Evolutionary conservation across 805 yeast genomes (phyloP).

Genomic region (Hanseniaspora guilliermondii): DNA sequence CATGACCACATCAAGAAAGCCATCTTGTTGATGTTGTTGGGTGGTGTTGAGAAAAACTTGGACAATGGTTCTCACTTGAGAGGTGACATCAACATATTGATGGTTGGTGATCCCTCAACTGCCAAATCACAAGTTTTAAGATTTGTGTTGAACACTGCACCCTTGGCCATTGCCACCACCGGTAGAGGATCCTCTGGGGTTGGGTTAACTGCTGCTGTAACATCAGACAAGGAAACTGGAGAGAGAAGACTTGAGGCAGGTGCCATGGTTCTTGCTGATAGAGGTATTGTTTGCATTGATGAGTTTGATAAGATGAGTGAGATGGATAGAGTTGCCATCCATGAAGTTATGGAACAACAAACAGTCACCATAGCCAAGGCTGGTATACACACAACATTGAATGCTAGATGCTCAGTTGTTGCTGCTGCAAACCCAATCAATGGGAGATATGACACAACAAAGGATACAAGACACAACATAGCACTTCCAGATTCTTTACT

Average conservation of each 20-base stretch:
- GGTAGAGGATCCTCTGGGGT: conserved; percentile 99
- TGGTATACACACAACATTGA: conserved; percentile 93
- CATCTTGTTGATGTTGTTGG: conserved; percentile 75
- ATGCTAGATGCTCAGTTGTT: conserved; percentile 88
- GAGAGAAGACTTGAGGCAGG: conserved; percentile 95
- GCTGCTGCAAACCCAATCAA: conserved; percentile 99
- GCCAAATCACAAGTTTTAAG: conserved; percentile 94
- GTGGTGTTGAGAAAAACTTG: conserved; percentile 88
- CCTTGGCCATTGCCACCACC: conserved; percentile 92
- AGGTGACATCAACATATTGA: conserved; percentile 89
- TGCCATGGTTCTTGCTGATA: conserved; percentile 96
- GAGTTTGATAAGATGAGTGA: conserved; percentile 98
- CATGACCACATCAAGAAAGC: conserved; percentile 86
- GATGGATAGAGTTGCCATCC: conserved; percentile 92
- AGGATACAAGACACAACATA: conserved; percentile 75
- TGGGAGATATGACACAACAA: conserved; percentile 83
- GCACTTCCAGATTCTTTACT: conserved; percentile 92
- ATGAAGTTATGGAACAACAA: conserved; percentile 99
- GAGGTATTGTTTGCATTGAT: conserved; percentile 96
- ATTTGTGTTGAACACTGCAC: conserved; percentile 89
- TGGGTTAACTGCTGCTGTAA: conserved; percentile 97
- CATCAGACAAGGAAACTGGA: conserved; percentile 92
- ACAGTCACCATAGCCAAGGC: conserved; percentile 97
- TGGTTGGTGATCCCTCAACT: conserved; percentile 99
- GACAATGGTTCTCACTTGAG: conserved; percentile 93